Base-by-base conservation (phyloP, 2,329 filamentous ascomycete species). In the Emmonsiellopsis sp. region DNA sequence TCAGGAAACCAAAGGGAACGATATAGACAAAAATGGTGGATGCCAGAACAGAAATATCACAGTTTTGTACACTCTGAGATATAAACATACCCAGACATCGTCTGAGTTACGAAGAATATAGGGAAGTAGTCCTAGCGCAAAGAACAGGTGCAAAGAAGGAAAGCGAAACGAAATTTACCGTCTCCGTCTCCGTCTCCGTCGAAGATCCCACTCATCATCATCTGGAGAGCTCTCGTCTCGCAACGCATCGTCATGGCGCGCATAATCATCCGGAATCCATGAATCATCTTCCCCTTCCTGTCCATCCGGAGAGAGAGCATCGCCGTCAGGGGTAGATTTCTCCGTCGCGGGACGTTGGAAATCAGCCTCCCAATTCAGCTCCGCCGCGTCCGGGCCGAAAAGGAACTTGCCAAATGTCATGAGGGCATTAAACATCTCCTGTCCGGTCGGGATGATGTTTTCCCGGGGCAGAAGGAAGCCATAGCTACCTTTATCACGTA, bases 401-500 rank as follows among this genome's bases (percentile, higher is more conserved):
- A 60, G 32, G 63, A 88, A 96, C 60, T 87, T 83, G 2, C 88
- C 90, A 63, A 95, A 84, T 61, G 91, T 91, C 64, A 91, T 80
- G 57, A 95, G 77, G 0, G 90, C 88, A 60, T 86, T 85, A 59
- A 92, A 83, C 42, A 92, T 80, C 69, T 98, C 93, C 68, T 92
- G 84, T 7, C 93, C 92, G 0, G 88, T 93, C 0, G 92, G 90
- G 2, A 95, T 75, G 55, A 97, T 97, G 56, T 94, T 81, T 54
- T 93, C 86, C 54, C 81, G 85, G 0, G 93, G 93, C 3, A 97
- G 74, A 47, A 98, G 74, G 67, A 97, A 98, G 0, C 93, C 93
- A 67, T 97, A 97, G 66, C 84, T 93, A 8, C 93, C 93, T 0
- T 87, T 93, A 67, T 98, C 93, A 48, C 93, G 79, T 32, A 98